phyloP scores from a whole-genome alignment of 2,329 filamentous ascomycete genomes.

The Gnomoniopsis sp. region DNA sequence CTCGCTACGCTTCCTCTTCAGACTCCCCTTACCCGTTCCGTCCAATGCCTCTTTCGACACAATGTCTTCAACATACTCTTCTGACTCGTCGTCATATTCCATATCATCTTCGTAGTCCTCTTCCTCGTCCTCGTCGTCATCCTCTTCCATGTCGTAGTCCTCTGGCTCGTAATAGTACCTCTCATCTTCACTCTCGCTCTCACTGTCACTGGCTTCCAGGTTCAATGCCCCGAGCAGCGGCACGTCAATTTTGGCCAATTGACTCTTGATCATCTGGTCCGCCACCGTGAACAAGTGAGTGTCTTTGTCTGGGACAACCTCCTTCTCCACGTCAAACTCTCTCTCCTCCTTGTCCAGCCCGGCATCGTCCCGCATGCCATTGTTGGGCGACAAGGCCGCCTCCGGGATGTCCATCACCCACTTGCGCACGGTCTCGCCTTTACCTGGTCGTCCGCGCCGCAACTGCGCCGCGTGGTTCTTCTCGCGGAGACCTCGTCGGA shows the following conservation, averaged over 20 bases:
- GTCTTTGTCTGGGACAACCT: constrained; percentile 38
- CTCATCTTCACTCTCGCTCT: constrained; percentile 37
- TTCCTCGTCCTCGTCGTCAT: constrained; percentile 24
- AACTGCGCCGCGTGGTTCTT: constrained; percentile 22
- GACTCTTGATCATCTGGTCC: constrained; percentile 45
- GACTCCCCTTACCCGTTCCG: constrained; percentile 20
- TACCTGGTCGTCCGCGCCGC: constrained; percentile 25
- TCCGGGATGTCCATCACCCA: constrained; percentile 42
- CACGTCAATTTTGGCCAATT: constrained; percentile 42
- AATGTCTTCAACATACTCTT: constrained; percentile 23
- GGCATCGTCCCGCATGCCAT: constrained; percentile 21
- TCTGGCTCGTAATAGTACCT: constrained; percentile 23
- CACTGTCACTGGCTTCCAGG: constrained; percentile 39
- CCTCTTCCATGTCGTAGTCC: constrained; percentile 23
- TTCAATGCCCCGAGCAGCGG: constrained; percentile 42
- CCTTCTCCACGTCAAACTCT: constrained; percentile 38
- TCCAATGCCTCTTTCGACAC: constrained; percentile 21
- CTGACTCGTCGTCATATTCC: constrained; percentile 25
- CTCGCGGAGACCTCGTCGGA: constrained; percentile 36
- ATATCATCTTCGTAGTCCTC: constrained; percentile 26
- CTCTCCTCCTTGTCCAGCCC: constrained; percentile 36
- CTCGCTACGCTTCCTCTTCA: constrained; percentile 18
- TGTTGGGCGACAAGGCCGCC: constrained; percentile 29
- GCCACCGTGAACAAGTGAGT: constrained; percentile 40
- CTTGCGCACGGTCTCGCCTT: constrained; percentile 38